A percentile compares a stretch with the other conserved stretches of the same genome.
Conservation (phyloP, 306 rosid genomes). For the Gleditsia sinensis region DNA sequence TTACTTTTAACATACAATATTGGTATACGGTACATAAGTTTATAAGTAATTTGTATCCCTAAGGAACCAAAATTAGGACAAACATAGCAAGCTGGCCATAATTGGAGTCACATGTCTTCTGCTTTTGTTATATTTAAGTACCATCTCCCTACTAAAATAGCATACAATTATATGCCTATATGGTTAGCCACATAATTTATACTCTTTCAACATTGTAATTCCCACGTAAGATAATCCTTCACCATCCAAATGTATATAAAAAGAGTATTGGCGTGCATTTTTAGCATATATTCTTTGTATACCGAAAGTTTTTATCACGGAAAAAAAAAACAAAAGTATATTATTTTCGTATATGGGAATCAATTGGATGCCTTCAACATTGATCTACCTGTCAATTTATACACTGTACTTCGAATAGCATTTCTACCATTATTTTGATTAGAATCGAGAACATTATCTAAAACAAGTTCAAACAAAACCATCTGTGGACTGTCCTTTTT, state of each 20-base stretch:
- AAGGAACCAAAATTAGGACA: neutral
- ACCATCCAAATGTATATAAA: neutral
- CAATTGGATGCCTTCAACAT: neutral
- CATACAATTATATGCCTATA: too few relatives aligned
- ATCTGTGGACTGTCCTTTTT: neutral
- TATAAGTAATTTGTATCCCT: neutral
- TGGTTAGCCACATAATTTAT: too few relatives aligned
- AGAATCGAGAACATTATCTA: neutral
- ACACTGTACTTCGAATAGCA: neutral
- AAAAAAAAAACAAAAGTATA: too few relatives aligned
- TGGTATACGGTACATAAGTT: neutral
- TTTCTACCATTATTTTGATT: neutral
- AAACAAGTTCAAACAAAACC: neutral
- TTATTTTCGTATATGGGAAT: neutral
- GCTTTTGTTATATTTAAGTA: neutral
- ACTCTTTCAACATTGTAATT: too few relatives aligned
- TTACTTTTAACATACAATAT: neutral
- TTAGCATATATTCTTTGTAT: neutral
- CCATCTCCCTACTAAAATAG: too few relatives aligned
- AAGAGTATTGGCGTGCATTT: neutral
- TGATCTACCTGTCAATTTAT: neutral
- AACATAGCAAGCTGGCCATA: neutral
- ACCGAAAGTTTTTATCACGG: too few relatives aligned
- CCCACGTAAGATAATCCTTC: neutral
- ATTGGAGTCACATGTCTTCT: neutral